These are phyloP conservation scores for Phlyctochytrium bullatum DNA, from an alignment of 192 early-diverging fungal genomes.

Conservation along the genomic window DNA sequence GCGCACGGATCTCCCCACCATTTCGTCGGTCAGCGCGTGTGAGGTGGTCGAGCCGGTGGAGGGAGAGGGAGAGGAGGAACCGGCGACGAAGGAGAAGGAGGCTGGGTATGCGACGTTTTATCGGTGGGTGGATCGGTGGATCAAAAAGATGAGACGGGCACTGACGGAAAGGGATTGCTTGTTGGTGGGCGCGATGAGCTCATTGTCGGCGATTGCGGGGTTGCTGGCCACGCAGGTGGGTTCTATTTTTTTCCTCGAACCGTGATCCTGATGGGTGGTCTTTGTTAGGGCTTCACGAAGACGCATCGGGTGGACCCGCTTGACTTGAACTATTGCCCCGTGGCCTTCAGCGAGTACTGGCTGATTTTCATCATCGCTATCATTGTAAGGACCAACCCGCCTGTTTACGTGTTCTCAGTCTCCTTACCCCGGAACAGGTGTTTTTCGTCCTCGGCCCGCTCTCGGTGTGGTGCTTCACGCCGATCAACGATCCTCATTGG, in stretches of 20 bases:
- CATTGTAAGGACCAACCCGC: background rate
- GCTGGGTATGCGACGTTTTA: no score
- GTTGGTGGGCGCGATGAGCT: background rate
- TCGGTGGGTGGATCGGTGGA: background rate
- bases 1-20: no score
- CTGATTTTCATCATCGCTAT: background rate
- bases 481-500: background rate
- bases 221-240: background rate
- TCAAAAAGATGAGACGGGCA: background rate
- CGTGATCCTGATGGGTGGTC: background rate
- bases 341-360: background rate
- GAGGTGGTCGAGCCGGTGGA: no score
- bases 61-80: no score
- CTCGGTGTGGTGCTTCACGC: background rate
- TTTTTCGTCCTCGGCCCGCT: background rate
- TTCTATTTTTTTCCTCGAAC: background rate
- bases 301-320: background rate
- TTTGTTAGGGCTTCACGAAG: background rate
- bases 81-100: no score
- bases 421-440: background rate
- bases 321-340: background rate
- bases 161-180: background rate
- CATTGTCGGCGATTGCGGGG: background rate
- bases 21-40: no score
- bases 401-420: background rate